Percentiles rank a stretch among this genome's conserved stretches.
phyloP scores from a whole-genome alignment of 225 moss, liverwort and hornwort genomes.

The Bryoerythrophyllum caledonicum region DNA sequence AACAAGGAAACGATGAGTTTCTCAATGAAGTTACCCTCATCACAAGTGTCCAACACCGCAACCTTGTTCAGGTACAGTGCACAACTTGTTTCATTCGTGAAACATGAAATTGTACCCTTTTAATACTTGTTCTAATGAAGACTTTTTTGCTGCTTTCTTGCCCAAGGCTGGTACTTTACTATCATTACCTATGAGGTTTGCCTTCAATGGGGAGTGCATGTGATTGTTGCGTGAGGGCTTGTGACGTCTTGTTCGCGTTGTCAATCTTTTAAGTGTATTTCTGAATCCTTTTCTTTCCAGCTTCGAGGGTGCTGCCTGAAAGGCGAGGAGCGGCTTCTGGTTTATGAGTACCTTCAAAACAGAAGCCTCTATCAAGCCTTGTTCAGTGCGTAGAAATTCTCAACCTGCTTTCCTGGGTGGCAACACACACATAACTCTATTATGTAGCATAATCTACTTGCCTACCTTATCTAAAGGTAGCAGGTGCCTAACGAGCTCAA shows the following conservation, averaged over 20 bases:
- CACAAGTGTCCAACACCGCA: conserved; percentile 57
- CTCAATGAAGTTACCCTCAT: conserved; percentile 57
- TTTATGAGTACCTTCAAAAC: conserved; percentile 57
- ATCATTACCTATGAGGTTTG: neutral
- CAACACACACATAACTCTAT: neutral
- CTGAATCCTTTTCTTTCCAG: conserved; percentile 22
- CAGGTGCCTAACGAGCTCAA: neutral
- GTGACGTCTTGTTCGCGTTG: neutral
- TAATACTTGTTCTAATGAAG: neutral
- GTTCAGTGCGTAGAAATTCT: conserved; percentile 35
- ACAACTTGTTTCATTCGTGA: no score
- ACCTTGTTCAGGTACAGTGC: conserved; percentile 25
- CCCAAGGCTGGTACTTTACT: neutral
- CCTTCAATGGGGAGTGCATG: neutral
- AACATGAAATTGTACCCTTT: neutral
- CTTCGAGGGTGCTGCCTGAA: conserved; percentile 57
- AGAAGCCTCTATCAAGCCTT: conserved; percentile 57
- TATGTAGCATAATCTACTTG: neutral
- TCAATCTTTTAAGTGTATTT: neutral
- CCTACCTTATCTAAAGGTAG: neutral
- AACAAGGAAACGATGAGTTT: conserved; percentile 62
- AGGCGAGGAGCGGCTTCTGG: conserved; percentile 52
- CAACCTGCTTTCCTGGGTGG: neutral
- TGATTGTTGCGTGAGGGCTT: neutral
- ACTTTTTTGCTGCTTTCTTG: neutral